Percentiles rank a stretch among this genome's conserved stretches.
Evolutionary conservation across 2,329 filamentous ascomycete species (phyloP).

Genomic region (Keithomyces neogunnii): DNA sequence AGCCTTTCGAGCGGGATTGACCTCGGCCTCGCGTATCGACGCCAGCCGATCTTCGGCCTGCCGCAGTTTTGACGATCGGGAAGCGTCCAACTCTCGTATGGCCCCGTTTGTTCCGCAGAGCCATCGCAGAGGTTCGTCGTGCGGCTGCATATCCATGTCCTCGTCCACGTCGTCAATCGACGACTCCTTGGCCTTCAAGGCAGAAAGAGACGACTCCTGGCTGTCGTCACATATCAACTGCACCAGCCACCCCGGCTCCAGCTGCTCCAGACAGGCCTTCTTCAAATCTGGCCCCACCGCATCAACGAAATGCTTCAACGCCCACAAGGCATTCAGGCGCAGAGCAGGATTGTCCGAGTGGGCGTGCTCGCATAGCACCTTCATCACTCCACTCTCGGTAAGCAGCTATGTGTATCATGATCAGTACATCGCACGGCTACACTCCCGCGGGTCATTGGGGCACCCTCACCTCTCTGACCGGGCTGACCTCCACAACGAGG

Average conservation of each 20-base stretch:
- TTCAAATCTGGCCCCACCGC: conserved; percentile 64
- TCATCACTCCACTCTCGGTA: conserved; percentile 64
- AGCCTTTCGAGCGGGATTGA: conserved; percentile 58
- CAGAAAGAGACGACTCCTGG: conserved; percentile 42
- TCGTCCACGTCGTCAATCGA: conserved; percentile 40
- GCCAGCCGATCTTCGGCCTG: conserved; percentile 42
- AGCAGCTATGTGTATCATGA: conserved; percentile 46
- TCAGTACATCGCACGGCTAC: not conserved
- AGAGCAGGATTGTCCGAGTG: conserved; percentile 72
- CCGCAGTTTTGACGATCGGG: conserved; percentile 34
- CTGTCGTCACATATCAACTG: conserved; percentile 62
- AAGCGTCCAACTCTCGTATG: conserved; percentile 23
- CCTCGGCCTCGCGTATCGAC: conserved; percentile 54
- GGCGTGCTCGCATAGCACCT: conserved; percentile 73
- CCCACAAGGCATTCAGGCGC: conserved; percentile 83
- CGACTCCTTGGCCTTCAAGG: conserved; percentile 20
- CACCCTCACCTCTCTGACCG: conserved; percentile 69
- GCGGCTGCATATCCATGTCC: conserved; percentile 48
- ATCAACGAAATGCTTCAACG: conserved; percentile 81
- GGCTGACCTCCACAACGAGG: conserved; percentile 78
- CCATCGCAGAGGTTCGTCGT: conserved; percentile 34
- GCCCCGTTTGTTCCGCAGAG: conserved; percentile 22
- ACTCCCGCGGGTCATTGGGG: conserved; percentile 9
- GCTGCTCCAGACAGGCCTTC: conserved; percentile 65
- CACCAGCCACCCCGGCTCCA: conserved; percentile 73